Evolutionary conservation across 306 rosid species (phyloP).

Genomic region (Crataegus laevigata): DNA sequence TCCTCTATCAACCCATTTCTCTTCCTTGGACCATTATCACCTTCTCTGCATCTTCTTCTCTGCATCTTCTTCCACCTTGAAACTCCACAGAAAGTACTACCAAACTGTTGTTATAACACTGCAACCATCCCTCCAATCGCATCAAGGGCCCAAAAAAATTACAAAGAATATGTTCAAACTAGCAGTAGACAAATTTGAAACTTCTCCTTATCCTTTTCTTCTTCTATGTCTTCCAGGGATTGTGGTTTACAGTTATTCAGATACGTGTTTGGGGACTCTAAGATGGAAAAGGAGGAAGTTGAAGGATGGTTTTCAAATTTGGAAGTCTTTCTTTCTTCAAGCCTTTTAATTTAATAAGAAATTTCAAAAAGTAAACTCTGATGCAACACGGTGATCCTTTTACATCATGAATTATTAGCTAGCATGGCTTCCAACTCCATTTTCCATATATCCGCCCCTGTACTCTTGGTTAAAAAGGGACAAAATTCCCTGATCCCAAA

Average conservation of each 20-base stretch:
- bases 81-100: neutral
- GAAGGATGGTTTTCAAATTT: neutral
- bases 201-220: neutral
- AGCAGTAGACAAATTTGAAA: neutral
- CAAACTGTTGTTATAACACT: neutral
- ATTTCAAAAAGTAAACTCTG: constrained; percentile 7
- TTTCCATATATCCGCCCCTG: constrained; percentile 26
- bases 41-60: neutral
- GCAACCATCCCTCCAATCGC: neutral
- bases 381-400: neutral
- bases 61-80: neutral
- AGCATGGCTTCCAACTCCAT: constrained; percentile 71
- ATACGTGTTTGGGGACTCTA: neutral
- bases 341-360: constrained; percentile 3
- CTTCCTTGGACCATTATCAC: neutral
- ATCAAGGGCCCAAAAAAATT: neutral
- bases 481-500: constrained; percentile 54
- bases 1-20: neutral
- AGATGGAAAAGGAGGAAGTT: neutral
- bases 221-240: neutral
- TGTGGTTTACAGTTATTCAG: neutral
- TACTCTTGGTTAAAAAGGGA: constrained; percentile 52
- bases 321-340: neutral
- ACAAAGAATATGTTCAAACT: neutral
- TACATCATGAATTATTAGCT: constrained; percentile 9